These are phyloP conservation scores for Rhodotorula sp. DNA, from an alignment of 1,284 basidiomycete species.

Conservation along the genomic window DNA sequence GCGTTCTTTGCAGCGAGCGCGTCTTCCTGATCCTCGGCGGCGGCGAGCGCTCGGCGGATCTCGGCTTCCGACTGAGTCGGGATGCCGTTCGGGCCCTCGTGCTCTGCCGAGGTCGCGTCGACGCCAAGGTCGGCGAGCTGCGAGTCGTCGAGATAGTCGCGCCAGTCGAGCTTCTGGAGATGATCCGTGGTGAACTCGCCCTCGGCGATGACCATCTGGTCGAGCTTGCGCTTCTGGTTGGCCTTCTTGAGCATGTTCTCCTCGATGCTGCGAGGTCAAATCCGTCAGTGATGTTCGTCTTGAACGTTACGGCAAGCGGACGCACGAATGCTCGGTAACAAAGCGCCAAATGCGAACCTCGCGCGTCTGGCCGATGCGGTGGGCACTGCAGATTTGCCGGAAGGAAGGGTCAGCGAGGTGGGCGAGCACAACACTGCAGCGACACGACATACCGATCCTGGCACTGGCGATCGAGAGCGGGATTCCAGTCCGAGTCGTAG, in stretches of 20 bases:
- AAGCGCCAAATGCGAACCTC: conserved; percentile 98
- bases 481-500: conserved; percentile 97
- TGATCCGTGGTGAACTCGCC: conserved; percentile 75
- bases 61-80: conserved; percentile 50
- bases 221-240: conserved; percentile 89
- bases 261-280: conserved; percentile 68
- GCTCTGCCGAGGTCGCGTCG: conserved; percentile 45
- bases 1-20: conserved; percentile 49
- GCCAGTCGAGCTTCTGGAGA: conserved; percentile 70
- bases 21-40: conserved; percentile 69
- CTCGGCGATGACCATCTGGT: conserved; percentile 88
- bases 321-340: conserved; percentile 67
- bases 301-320: neutral
- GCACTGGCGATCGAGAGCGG: conserved; percentile 95
- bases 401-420: neutral
- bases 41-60: conserved; percentile 69
- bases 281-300: neutral
- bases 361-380: conserved; percentile 93
- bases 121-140: conserved; percentile 43
- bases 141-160: conserved; percentile 67
- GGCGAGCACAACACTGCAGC: neutral
- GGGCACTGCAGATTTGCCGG: conserved; percentile 60
- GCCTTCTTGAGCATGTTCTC: conserved; percentile 95
- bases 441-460: conserved; percentile 73
- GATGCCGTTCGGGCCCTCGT: conserved; percentile 36